phyloP scores from a whole-genome alignment of 2,329 filamentous ascomycete species.

The Leptographium procerum region DNA sequence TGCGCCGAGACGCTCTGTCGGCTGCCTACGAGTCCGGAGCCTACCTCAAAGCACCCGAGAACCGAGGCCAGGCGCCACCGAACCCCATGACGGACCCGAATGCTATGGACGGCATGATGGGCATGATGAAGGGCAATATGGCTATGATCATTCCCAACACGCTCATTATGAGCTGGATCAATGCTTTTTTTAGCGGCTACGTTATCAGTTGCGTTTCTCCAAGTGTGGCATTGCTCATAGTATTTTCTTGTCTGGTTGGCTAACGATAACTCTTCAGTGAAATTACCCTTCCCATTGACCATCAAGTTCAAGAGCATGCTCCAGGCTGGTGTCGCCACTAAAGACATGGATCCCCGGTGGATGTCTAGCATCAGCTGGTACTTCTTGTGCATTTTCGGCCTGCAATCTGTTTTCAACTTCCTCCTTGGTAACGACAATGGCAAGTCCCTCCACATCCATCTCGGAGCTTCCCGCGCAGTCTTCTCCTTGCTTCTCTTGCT shows the following conservation, averaged over 20 bases:
- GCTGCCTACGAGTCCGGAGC: conserved; percentile 73
- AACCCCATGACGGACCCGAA: conserved; percentile 94
- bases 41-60: conserved; percentile 82
- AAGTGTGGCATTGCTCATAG: background rate
- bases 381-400: conserved; percentile 90
- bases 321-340: conserved; percentile 89
- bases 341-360: conserved; percentile 94
- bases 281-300: conserved; percentile 92
- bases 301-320: conserved; percentile 99
- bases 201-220: conserved; percentile 67
- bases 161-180: conserved; percentile 99
- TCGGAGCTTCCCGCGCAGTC: background rate
- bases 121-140: conserved; percentile 99
- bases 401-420: conserved; percentile 96
- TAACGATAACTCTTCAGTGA: conserved; percentile 45
- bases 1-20: conserved; percentile 70
- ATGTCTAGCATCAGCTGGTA: conserved; percentile 99
- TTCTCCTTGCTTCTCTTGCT: background rate
- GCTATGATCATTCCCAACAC: conserved; percentile 99
- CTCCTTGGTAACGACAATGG: conserved; percentile 92
- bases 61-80: conserved; percentile 71
- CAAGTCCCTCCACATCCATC: conserved; percentile 32
- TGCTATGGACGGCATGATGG: conserved; percentile 99
- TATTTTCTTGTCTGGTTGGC: background rate
- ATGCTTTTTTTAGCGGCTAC: conserved; percentile 96